Evolutionary conservation across 768 basidiomycete species (phyloP).

Genomic region (Dioszegia hungarica): DNA sequence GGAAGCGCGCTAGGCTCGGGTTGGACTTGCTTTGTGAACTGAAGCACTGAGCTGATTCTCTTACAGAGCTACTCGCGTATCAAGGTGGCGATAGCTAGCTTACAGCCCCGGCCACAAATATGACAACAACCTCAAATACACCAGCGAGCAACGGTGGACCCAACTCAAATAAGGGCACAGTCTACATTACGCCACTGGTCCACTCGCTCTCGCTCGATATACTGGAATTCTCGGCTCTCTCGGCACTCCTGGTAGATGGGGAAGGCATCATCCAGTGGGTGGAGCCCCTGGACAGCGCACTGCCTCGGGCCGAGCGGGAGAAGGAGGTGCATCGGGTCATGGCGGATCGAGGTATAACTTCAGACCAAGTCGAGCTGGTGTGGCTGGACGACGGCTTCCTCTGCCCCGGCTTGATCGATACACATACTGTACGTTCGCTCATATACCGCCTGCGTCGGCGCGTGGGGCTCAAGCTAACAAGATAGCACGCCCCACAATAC

Average conservation of each 20-base stretch:
- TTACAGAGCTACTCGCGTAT: too few species aligned
- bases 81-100: too few species aligned
- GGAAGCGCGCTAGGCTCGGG: too few species aligned
- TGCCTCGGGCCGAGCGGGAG: constrained; percentile 47
- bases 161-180: neutral
- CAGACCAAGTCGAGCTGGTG: constrained; percentile 44
- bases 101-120: too few species aligned
- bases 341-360: constrained; percentile 54
- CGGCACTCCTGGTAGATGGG: constrained; percentile 57
- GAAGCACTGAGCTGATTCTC: too few species aligned
- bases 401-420: constrained; percentile 85
- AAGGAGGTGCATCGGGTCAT: constrained; percentile 52
- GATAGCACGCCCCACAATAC: constrained; percentile 73
- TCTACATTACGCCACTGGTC: constrained; percentile 34
- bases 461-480: too few species aligned
- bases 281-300: constrained; percentile 46
- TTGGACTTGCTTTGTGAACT: too few species aligned
- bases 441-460: too few species aligned
- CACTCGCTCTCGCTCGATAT: constrained; percentile 33
- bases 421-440: constrained; percentile 66
- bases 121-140: too few species aligned
- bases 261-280: constrained; percentile 68
- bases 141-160: too few species aligned
- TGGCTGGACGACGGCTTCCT: constrained; percentile 58
- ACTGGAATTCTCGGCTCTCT: constrained; percentile 52